Evolutionary conservation across 2,329 filamentous ascomycete species (phyloP).

Genomic region (Calonectria leucothoes): DNA sequence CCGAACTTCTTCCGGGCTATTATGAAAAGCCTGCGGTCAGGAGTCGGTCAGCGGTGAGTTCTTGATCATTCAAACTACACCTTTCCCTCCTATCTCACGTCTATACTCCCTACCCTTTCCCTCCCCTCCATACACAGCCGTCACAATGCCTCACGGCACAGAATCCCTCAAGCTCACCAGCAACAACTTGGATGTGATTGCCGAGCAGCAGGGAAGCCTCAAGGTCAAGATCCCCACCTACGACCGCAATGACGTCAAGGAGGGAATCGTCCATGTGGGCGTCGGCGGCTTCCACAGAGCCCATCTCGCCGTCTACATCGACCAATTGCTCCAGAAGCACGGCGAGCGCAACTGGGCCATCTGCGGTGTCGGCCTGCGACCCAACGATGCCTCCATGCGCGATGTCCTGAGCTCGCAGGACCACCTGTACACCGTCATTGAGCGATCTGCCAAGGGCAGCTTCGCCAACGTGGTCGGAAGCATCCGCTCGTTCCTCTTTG

Average conservation of each 20-base stretch:
- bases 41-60: conserved; percentile 28
- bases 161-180: conserved; percentile 42
- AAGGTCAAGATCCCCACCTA: conserved; percentile 53
- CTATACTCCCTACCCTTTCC: background rate
- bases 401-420: conserved; percentile 61
- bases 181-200: conserved; percentile 37
- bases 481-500: conserved; percentile 65
- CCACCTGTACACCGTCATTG: conserved; percentile 64
- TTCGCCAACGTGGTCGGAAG: conserved; percentile 60
- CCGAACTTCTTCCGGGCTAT: conserved; percentile 34
- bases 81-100: conserved; percentile 6
- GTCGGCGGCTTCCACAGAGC: conserved; percentile 67
- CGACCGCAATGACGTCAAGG: conserved; percentile 58
- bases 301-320: conserved; percentile 64
- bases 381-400: conserved; percentile 63
- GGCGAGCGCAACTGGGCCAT: conserved; percentile 60
- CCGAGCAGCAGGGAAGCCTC: conserved; percentile 33
- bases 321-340: conserved; percentile 60
- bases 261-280: conserved; percentile 66
- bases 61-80: conserved; percentile 28
- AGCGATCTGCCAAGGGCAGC: conserved; percentile 64
- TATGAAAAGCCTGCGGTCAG: conserved; percentile 36
- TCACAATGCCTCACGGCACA: conserved; percentile 27
- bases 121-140: background rate
- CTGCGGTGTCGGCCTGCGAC: conserved; percentile 63